Conservation (phyloP, 2,329 filamentous ascomycete genomes). For the Pyricularia sp. region DNA sequence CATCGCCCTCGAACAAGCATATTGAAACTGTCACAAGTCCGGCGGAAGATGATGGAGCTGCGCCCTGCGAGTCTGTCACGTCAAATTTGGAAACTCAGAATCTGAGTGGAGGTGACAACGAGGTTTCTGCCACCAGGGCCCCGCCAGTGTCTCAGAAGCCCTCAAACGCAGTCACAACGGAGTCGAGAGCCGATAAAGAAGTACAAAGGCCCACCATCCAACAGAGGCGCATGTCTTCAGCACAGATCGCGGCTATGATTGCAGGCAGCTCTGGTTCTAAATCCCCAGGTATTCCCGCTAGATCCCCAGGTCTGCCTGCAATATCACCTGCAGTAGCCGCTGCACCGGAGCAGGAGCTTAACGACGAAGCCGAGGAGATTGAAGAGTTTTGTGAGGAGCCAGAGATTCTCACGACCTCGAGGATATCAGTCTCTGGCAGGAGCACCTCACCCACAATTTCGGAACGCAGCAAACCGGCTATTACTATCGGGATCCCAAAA, state of each 20-base stretch:
- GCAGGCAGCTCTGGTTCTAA: conserved; percentile 22
- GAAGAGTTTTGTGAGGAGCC: conserved; percentile 44
- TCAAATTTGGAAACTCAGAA: background rate
- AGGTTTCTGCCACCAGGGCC: background rate
- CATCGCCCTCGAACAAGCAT: conserved; percentile 9
- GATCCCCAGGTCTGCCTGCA: background rate
- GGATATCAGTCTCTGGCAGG: conserved; percentile 40
- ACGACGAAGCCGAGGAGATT: conserved; percentile 23
- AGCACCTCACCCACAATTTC: conserved; percentile 34
- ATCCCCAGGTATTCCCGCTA: conserved; percentile 16
- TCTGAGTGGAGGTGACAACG: background rate
- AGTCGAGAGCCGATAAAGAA: background rate
- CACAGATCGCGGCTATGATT: conserved; percentile 23
- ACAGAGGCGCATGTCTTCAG: conserved; percentile 3
- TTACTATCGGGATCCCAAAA: conserved; percentile 23
- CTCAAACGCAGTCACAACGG: background rate
- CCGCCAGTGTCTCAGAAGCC: background rate
- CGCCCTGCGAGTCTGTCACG: background rate
- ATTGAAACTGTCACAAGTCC: background rate
- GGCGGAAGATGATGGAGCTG: background rate
- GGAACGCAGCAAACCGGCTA: conserved; percentile 26
- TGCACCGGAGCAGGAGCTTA: background rate
- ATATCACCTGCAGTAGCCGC: conserved; percentile 7
- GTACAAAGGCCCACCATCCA: background rate
- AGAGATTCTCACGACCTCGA: conserved; percentile 42